These are phyloP conservation scores for Coemansia sp. DNA, from an alignment of 192 early-diverging fungal genomes.

Conservation along the genomic window DNA sequence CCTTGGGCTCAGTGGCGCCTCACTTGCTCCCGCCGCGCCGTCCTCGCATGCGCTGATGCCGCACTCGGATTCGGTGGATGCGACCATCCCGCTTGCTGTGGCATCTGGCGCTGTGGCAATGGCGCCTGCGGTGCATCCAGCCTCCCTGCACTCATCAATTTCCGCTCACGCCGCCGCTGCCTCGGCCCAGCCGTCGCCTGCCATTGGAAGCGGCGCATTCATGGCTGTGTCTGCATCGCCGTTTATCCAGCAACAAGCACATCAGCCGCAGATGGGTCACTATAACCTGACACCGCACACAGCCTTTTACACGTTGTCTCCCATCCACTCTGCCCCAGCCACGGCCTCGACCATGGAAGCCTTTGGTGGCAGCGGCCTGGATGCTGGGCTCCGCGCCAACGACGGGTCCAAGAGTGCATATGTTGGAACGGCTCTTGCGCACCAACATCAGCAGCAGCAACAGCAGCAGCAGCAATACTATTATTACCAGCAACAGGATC, in stretches of 20 bases:
- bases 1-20: conserved; percentile 38
- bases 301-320: conserved; percentile 31
- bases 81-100: background rate
- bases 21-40: conserved; percentile 8
- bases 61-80: background rate
- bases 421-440: too few relatives aligned
- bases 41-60: background rate
- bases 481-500: conserved; percentile 10
- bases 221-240: conserved; percentile 4
- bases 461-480: conserved; percentile 17
- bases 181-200: conserved; percentile 16
- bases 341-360: conserved; percentile 15
- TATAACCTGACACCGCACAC: conserved; percentile 26
- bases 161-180: conserved; percentile 2
- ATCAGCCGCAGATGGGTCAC: conserved; percentile 11
- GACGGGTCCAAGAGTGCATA: too few relatives aligned
- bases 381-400: background rate
- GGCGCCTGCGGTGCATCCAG: conserved; percentile 4
- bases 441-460: conserved; percentile 13
- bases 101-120: too few relatives aligned
- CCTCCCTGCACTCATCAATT: conserved; percentile 14
- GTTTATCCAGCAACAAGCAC: conserved; percentile 15
- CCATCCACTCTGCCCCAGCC: conserved; percentile 12
- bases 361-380: conserved; percentile 15
- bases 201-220: conserved; percentile 3